These are phyloP conservation scores for Sphaerulina populicola DNA, from an alignment of 2,329 filamentous ascomycete genomes.

Conservation along the genomic window DNA sequence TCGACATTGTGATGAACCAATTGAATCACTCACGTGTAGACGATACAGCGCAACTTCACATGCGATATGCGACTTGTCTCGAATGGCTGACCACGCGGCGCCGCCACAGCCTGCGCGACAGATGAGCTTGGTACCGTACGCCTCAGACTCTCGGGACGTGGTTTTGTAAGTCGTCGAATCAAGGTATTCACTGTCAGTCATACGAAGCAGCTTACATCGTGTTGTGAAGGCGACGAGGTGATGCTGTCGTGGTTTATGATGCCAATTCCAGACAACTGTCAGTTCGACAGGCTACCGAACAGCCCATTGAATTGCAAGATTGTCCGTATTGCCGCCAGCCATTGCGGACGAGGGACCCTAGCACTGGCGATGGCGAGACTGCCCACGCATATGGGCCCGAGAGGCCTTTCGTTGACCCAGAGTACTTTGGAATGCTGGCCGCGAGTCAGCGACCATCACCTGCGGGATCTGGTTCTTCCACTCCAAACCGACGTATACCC, in stretches of 20 bases:
- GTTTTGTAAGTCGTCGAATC: slow-evolving; percentile 57
- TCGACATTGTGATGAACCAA: no score
- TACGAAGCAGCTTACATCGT: slow-evolving; percentile 1
- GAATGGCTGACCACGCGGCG: slow-evolving; percentile 31
- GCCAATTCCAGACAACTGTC: slow-evolving; percentile 75
- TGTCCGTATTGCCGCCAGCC: slow-evolving; percentile 90
- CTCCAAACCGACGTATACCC: slow-evolving; percentile 39
- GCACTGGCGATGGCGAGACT: slow-evolving; percentile 31
- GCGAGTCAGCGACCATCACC: slow-evolving; percentile 39
- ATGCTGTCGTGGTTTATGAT: slow-evolving; percentile 87
- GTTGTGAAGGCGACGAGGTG: slow-evolving; percentile 67
- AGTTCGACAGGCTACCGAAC: slow-evolving; percentile 56
- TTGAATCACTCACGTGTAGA: not conserved
- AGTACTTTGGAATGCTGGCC: slow-evolving; percentile 91
- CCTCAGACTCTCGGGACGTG: slow-evolving; percentile 63
- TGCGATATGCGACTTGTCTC: slow-evolving; percentile 2
- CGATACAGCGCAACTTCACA: not conserved
- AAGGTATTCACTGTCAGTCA: not conserved
- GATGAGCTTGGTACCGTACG: slow-evolving; percentile 70
- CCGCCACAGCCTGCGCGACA: slow-evolving; percentile 29
- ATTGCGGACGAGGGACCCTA: slow-evolving; percentile 35
- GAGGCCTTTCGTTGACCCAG: slow-evolving; percentile 65
- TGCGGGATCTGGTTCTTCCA: slow-evolving; percentile 39
- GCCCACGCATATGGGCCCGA: slow-evolving; percentile 44
- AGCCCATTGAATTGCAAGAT: slow-evolving; percentile 53